Percentiles rank a stretch among this genome's conserved stretches.
Conservation (phyloP, 176 grass and related monocot genomes). For the Avena atlantica region DNA sequence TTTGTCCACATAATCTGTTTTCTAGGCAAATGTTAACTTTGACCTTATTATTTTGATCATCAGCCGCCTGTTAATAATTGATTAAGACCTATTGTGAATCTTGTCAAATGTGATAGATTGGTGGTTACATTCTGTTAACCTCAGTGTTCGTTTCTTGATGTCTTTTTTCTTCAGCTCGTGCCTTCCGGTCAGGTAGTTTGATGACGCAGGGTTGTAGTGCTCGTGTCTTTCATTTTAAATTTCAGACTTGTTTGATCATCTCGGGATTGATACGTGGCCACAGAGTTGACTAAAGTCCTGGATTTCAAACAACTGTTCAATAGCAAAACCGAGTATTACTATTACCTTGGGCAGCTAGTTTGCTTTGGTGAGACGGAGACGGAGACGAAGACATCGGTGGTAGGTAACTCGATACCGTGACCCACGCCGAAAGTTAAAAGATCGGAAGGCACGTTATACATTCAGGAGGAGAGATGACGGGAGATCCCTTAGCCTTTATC, state of each 20-base stretch:
- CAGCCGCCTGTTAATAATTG: constrained; percentile 41
- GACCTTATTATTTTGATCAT: constrained; percentile 26
- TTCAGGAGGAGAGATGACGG: not conserved
- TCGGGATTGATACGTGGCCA: not conserved
- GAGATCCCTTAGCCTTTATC: constrained; percentile 37
- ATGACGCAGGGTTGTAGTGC: not conserved
- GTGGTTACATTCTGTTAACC: not conserved
- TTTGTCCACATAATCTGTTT: constrained; percentile 12
- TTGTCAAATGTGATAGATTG: constrained; percentile 21
- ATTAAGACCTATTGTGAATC: constrained; percentile 16
- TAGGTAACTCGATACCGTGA: constrained; percentile 25
- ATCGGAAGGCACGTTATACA: constrained; percentile 14
- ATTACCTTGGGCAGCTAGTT: not conserved
- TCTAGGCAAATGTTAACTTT: constrained; percentile 35
- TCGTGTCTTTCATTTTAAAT: not conserved
- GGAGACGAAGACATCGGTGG: not conserved
- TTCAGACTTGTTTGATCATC: not conserved
- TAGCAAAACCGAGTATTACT: not conserved
- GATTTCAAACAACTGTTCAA: not conserved
- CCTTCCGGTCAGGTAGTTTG: not conserved
- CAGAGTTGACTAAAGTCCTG: not conserved
- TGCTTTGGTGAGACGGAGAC: constrained; percentile 20
- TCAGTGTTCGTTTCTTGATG: not conserved
- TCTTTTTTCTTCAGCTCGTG: not conserved
- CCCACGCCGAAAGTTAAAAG: constrained; percentile 34